Conservation (phyloP, 805 yeast genomes). For the Komagataella populi region DNA sequence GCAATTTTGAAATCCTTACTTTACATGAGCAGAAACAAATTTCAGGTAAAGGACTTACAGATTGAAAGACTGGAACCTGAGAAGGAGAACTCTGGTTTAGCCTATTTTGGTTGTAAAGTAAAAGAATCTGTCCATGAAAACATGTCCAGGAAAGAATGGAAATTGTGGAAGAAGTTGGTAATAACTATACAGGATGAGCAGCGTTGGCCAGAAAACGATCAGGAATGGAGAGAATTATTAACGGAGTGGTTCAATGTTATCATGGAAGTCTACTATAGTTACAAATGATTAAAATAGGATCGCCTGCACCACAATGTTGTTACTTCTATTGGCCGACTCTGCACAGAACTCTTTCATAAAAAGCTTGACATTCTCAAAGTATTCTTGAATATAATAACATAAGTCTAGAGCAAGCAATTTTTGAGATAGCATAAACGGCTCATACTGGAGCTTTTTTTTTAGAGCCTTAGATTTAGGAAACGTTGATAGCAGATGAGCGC, state of each 20-base stretch:
- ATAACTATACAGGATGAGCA: not conserved
- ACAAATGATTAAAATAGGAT: not conserved
- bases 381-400: not conserved
- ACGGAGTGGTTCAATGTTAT: not conserved
- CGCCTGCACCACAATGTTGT: not conserved
- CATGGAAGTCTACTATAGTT: not conserved
- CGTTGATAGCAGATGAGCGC: not conserved
- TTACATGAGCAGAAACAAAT: not conserved
- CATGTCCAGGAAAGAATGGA: not conserved
- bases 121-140: not conserved
- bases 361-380: not conserved
- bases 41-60: not conserved
- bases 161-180: not conserved
- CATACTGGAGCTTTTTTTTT: not conserved
- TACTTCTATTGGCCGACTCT: not conserved
- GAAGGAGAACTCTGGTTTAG: not conserved
- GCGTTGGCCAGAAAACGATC: not conserved
- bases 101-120: not conserved
- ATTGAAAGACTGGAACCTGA: not conserved
- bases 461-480: not conserved
- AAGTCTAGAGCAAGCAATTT: not conserved
- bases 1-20: not conserved
- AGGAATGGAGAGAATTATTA: not conserved
- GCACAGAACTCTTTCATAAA: not conserved
- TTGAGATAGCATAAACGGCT: not conserved